Conservation (phyloP, 129 eudicot species). For the Pseudognaphalium luteoalbum region DNA sequence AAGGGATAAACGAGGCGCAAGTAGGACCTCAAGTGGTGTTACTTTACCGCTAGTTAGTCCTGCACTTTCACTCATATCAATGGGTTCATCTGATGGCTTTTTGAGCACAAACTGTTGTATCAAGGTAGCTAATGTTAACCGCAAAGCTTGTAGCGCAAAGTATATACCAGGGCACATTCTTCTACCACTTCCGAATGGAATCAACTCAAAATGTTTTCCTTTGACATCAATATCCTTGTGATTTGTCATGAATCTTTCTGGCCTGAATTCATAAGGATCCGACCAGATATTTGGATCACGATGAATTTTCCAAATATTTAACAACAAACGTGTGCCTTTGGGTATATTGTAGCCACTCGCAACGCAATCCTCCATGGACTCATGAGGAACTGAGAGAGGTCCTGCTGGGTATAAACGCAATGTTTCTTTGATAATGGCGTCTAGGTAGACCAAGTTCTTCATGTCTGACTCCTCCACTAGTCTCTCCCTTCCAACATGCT, state of each 20-base stretch:
- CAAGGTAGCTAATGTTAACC: slow-evolving; percentile 22
- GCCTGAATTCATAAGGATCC: slow-evolving; percentile 31
- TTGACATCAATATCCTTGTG: slow-evolving; percentile 30
- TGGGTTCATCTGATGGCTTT: slow-evolving; percentile 17
- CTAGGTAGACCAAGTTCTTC: slow-evolving; percentile 36
- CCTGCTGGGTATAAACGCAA: slow-evolving; percentile 38
- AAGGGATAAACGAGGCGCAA: slow-evolving; percentile 10
- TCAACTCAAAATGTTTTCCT: slow-evolving; percentile 29
- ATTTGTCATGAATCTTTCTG: slow-evolving; percentile 38
- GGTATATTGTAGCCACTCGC: slow-evolving; percentile 37
- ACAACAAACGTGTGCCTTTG: slow-evolving; percentile 36
- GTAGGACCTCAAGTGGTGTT: slow-evolving; percentile 8
- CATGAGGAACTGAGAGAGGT: slow-evolving; percentile 26
- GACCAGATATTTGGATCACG: slow-evolving; percentile 25
- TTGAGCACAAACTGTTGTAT: slow-evolving; percentile 18
- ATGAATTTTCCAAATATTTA: slow-evolving; percentile 37
- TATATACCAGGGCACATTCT: slow-evolving; percentile 31
- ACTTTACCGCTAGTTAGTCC: slow-evolving; percentile 21
- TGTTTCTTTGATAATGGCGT: slow-evolving; percentile 36
- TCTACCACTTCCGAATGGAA: slow-evolving; percentile 37
- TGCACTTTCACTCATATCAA: slow-evolving; percentile 30
- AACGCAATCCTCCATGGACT: slow-evolving; percentile 32
- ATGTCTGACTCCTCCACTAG: slow-evolving; percentile 38
- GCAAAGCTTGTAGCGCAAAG: slow-evolving; percentile 16
- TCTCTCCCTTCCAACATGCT: slow-evolving; percentile 31